phyloP scores from a whole-genome alignment of 208 protist species.

The Leishmania arabica region DNA sequence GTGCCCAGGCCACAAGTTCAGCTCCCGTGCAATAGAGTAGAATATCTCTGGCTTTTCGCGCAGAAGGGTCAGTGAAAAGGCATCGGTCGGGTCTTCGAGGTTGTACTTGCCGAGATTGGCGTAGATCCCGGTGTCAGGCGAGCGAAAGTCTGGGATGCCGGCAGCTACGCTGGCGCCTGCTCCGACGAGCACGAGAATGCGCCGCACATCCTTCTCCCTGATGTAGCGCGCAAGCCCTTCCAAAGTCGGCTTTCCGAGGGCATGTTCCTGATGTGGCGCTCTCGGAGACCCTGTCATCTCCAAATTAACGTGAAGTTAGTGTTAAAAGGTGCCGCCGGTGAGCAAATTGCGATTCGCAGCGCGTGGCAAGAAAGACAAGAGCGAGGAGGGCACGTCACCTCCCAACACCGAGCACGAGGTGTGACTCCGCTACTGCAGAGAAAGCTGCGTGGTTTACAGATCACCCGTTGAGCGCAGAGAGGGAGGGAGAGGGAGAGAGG shows the following conservation, averaged over 20 bases:
- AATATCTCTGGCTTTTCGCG: constrained; percentile 88
- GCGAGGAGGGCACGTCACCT: neutral
- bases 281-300: neutral
- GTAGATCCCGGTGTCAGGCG: constrained; percentile 93
- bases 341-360: neutral
- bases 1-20: constrained; percentile 84
- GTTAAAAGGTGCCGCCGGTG: neutral
- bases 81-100: constrained; percentile 85
- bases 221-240: constrained; percentile 77
- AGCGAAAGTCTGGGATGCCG: constrained; percentile 96
- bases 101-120: constrained; percentile 88
- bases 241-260: constrained; percentile 53
- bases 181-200: constrained; percentile 91
- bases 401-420: neutral
- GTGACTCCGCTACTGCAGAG: neutral
- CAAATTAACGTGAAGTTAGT: neutral
- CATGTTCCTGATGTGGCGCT: constrained; percentile 28
- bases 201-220: constrained; percentile 50
- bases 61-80: constrained; percentile 94
- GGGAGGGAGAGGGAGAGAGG: neutral
- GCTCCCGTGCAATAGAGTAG: constrained; percentile 86
- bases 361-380: neutral
- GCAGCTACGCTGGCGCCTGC: constrained; percentile 92
- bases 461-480: neutral
- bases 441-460: neutral